Evolutionary conservation across 768 basidiomycete genomes (phyloP).

Genomic region (Rhodotorula babjevae): DNA sequence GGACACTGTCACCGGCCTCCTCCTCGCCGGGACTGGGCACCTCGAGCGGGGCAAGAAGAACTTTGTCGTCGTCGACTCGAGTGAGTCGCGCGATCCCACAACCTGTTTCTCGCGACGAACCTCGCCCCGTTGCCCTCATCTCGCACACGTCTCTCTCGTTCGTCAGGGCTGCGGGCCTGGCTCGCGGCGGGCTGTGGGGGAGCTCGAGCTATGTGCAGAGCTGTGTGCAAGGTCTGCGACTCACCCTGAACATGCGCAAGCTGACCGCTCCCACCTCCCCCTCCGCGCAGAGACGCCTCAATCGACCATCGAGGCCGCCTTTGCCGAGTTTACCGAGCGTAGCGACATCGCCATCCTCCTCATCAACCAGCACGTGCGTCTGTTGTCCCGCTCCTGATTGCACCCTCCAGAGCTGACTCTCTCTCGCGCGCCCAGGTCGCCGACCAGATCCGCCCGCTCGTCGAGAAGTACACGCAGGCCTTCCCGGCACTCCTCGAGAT

Average conservation of each 20-base stretch:
- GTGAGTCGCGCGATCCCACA: constrained; percentile 52
- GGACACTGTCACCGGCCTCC: constrained; percentile 95
- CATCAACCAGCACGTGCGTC: constrained; percentile 92
- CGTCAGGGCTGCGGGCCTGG: background rate
- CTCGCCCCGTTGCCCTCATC: background rate
- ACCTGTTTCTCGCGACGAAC: no score
- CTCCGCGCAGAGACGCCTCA: constrained; percentile 71
- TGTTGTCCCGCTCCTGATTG: background rate
- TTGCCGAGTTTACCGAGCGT: constrained; percentile 89
- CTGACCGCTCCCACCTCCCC: background rate
- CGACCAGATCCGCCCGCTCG: constrained; percentile 89
- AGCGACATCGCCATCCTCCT: constrained; percentile 92
- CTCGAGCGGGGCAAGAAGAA: constrained; percentile 93
- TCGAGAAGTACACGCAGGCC: constrained; percentile 90
- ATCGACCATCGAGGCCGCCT: constrained; percentile 81
- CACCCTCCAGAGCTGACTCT: background rate
- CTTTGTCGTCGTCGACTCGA: constrained; percentile 89
- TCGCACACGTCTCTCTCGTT: background rate
- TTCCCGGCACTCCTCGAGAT: constrained; percentile 97
- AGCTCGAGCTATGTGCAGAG: no score
- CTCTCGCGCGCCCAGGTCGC: constrained; percentile 61
- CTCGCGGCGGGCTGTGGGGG: no score
- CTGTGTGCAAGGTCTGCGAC: no score
- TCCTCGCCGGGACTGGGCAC: constrained; percentile 92
- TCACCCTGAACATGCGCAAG: no score